A percentile compares a stretch with the other conserved stretches of the same genome.
Conservation (phyloP, 2,329 filamentous ascomycete genomes). For the Didymella sp. region DNA sequence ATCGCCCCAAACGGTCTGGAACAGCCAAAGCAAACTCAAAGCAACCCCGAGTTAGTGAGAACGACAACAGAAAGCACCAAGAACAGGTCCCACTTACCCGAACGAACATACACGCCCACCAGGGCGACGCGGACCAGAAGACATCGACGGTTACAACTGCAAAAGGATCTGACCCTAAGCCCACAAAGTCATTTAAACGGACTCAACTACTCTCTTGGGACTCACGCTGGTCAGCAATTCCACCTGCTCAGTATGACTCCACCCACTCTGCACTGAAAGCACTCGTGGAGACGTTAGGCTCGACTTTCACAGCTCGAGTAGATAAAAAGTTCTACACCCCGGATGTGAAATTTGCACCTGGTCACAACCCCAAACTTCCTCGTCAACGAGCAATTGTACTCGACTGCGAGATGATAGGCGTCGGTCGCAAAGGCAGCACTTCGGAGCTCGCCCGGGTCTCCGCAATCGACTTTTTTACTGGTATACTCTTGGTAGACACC, state of each 20-base stretch:
- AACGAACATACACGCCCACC: background rate
- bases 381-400: constrained; percentile 1
- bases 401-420: constrained; percentile 21
- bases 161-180: background rate
- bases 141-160: background rate
- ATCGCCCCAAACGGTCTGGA: background rate
- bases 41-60: background rate
- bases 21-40: background rate
- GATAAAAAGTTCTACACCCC: background rate
- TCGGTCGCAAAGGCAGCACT: background rate
- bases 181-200: background rate
- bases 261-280: background rate
- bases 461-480: constrained; percentile 57
- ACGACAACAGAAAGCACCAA: background rate
- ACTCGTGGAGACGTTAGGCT: background rate
- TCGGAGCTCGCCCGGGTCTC: constrained; percentile 49
- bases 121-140: background rate
- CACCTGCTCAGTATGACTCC: background rate
- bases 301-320: background rate
- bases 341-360: background rate
- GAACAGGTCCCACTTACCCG: background rate
- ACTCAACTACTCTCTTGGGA: background rate
- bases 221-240: constrained; percentile 1
- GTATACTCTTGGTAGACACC: constrained; percentile 55
- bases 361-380: background rate